Conservation (phyloP, 495 filamentous ascomycete genomes). For the Glarea lozoyensis region DNA sequence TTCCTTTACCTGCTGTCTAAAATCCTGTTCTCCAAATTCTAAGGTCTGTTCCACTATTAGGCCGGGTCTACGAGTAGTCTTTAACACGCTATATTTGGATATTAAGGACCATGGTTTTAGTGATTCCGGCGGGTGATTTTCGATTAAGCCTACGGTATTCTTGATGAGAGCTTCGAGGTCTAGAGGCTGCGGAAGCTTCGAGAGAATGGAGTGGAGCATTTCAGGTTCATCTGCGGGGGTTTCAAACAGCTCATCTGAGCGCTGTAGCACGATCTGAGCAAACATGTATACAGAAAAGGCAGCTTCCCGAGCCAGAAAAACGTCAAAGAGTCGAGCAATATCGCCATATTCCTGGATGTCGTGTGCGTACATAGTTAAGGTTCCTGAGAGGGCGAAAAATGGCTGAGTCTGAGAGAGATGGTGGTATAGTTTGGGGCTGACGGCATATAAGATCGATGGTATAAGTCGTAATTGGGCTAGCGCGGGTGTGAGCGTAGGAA, state of each 20-base stretch:
- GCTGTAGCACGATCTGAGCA: conserved; percentile 73
- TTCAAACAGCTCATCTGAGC: conserved; percentile 72
- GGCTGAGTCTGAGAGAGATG: conserved; percentile 74
- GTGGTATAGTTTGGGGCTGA: conserved; percentile 54
- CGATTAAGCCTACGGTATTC: conserved; percentile 52
- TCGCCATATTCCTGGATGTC: conserved; percentile 84
- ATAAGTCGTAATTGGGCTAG: conserved; percentile 76
- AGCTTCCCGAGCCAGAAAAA: conserved; percentile 74
- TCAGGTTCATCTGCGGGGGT: conserved; percentile 81
- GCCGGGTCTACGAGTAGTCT: conserved; percentile 54
- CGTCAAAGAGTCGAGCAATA: conserved; percentile 85
- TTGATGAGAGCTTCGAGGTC: conserved; percentile 71
- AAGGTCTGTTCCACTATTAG: conserved; percentile 36
- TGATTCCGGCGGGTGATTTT: conserved; percentile 60
- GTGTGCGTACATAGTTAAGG: conserved; percentile 90
- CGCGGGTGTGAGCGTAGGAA: conserved; percentile 75
- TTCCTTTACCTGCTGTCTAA: conserved; percentile 60
- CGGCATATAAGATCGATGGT: conserved; percentile 63
- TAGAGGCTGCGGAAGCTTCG: conserved; percentile 77
- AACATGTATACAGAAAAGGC: conserved; percentile 86
- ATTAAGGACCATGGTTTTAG: conserved; percentile 66
- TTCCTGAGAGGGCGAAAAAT: conserved; percentile 86
- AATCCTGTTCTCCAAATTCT: conserved; percentile 52
- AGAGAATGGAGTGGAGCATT: conserved; percentile 84
- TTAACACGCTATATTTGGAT: conserved; percentile 69